Percentiles rank a stretch among this genome's conserved stretches.
phyloP scores from a whole-genome alignment of 805 yeast species.

The Wickerhamomyces bisporus region DNA sequence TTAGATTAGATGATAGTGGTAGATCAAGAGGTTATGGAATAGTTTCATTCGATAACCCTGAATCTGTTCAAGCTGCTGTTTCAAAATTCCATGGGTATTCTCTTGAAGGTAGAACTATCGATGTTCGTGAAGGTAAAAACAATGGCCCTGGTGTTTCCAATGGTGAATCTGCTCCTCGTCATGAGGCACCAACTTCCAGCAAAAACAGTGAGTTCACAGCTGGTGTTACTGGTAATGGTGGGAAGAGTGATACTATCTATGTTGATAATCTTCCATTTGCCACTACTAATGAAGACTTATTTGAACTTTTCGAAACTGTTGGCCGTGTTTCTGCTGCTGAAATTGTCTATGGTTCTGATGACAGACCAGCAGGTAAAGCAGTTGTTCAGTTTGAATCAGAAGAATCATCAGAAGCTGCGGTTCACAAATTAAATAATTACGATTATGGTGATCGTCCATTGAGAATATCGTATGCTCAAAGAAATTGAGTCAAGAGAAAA shows the following conservation, averaged over 20 bases:
- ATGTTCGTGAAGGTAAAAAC: conserved; percentile 69
- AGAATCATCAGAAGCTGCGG: conserved; percentile 69
- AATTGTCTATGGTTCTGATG: conserved; percentile 54
- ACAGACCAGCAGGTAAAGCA: conserved; percentile 79
- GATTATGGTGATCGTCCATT: conserved; percentile 80
- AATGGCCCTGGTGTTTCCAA: conserved; percentile 3
- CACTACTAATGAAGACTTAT: conserved; percentile 80
- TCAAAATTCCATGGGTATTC: conserved; percentile 62
- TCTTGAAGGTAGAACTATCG: conserved; percentile 70
- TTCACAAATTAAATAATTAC: conserved; percentile 70
- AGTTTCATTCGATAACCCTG: conserved; percentile 60
- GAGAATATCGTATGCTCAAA: conserved; percentile 57
- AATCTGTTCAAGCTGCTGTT: conserved; percentile 70
- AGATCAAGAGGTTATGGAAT: conserved; percentile 85
- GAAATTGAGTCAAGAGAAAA: conserved; percentile 3
- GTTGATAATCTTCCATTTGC: conserved; percentile 83
- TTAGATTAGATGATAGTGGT: conserved; percentile 59
- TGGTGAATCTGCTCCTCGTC: background rate
- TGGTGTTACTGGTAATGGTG: conserved; percentile 59
- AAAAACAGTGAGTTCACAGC: conserved; percentile 50
- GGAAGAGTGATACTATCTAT: conserved; percentile 54
- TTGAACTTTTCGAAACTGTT: conserved; percentile 79
- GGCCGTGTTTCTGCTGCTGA: conserved; percentile 76
- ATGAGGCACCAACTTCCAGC: background rate
- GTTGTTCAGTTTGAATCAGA: conserved; percentile 68